Evolutionary conservation across 225 moss, liverwort and hornwort genomes (phyloP), one percentile per base, ranked within the genome.

Genomic region (Marchantia polymorpha): DNA sequence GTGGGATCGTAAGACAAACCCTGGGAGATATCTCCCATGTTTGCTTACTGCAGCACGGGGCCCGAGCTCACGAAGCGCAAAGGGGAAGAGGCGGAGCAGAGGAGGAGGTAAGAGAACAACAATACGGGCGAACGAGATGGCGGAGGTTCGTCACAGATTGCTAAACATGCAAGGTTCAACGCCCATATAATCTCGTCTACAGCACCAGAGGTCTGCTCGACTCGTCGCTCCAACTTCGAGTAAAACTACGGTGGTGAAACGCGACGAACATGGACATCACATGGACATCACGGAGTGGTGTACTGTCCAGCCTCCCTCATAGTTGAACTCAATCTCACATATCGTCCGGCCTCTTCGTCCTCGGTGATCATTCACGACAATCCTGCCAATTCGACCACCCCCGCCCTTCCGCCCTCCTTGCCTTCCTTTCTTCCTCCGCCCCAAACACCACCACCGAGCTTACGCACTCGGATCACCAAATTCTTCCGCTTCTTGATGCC

Each of bases 11-110:
- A 78, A 67, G 76, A 76, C 31, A 49, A 61, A 61, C 65, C 52
- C 25, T 52, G 65, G 39, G 78, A 65, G 78, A 51, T 52, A 51
- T 78, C 78, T 67, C 66, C 78, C 78, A 78, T 78, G 65, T 31
- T 53, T 78, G 39, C 29, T 60, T 53, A 29, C 26, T 52, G 20
- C 46, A 69, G 20, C 69, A 17, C 39, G 69, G 9, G 22, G 19
- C 68, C 19, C 58, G 39, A 39, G 39, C 39, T 39, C 39, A 39
- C 39, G 39, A 2, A 39, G 5, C 39, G 39, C 3, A 39, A 39
- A 5, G 39, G 2, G 39, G 39, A 39, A 39, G 39, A 39, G 39
- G 39, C 39, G 39, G 39, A 39, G 39, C 39, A 5, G 39, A 39
- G 39, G 39, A 2, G 39, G 39, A 39, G 39, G 39, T 2, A 39